Percentiles rank a stretch among this genome's conserved stretches.
Evolutionary conservation across 2,329 filamentous ascomycete genomes (phyloP).

Genomic region (Exutisphaerella laricina): DNA sequence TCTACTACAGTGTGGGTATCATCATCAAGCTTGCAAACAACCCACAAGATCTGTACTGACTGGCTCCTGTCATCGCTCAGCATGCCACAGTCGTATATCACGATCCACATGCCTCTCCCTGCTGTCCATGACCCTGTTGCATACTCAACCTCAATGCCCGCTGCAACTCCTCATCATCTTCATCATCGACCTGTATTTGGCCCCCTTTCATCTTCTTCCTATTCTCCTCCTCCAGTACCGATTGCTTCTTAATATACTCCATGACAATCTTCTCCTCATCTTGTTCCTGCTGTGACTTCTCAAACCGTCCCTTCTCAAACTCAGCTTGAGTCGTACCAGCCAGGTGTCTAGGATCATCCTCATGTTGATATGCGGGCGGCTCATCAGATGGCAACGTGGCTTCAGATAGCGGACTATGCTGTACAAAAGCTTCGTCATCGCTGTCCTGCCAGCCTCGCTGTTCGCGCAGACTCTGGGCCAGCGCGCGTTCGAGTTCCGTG

Average conservation of each 20-base stretch:
- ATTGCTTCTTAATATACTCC: slow-evolving; percentile 74
- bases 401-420: slow-evolving; percentile 19
- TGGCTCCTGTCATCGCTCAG: too few relatives aligned
- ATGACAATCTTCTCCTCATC: slow-evolving; percentile 68
- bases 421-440: slow-evolving; percentile 18
- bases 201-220: slow-evolving; percentile 31
- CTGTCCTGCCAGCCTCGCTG: slow-evolving; percentile 27
- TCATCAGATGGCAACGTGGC: slow-evolving; percentile 14
- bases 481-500: slow-evolving; percentile 40
- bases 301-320: slow-evolving; percentile 17
- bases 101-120: slow-evolving; percentile 17
- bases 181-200: slow-evolving; percentile 7
- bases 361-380: slow-evolving; percentile 21
- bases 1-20: background rate
- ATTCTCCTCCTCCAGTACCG: slow-evolving; percentile 60
- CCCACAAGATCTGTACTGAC: too few relatives aligned
- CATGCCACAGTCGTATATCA: too few relatives aligned
- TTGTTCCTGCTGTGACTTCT: slow-evolving; percentile 34
- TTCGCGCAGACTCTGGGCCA: slow-evolving; percentile 43
- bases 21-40: too few relatives aligned
- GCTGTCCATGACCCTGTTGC: slow-evolving; percentile 27
- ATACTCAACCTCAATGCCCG: slow-evolving; percentile 53
- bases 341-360: slow-evolving; percentile 28
- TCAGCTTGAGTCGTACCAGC: slow-evolving; percentile 26
- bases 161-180: slow-evolving; percentile 48